Percentiles rank a stretch among this genome's conserved stretches.
Conservation (phyloP, 768 basidiomycete genomes). For the Russula abietina region DNA sequence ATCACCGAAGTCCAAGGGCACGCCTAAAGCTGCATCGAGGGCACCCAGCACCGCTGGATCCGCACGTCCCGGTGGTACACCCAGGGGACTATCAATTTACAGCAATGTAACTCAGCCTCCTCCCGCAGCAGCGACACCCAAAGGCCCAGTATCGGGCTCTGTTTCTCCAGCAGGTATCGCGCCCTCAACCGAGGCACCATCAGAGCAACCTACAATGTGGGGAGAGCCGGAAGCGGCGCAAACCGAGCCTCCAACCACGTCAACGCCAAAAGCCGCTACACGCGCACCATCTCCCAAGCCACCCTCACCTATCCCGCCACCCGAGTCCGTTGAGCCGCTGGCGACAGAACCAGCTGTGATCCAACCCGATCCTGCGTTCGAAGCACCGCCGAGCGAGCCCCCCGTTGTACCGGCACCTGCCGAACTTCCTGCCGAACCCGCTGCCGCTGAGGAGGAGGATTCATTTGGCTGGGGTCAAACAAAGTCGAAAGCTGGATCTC, state of each 20-base stretch:
- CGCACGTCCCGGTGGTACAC: conserved; percentile 17
- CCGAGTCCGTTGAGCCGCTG: not conserved
- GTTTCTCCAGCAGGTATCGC: not conserved
- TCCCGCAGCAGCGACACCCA: conserved; percentile 15
- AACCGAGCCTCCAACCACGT: not conserved
- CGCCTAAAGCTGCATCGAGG: conserved; percentile 14
- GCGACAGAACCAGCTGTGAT: not conserved
- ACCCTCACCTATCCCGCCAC: not conserved
- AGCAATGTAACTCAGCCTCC: conserved; percentile 17
- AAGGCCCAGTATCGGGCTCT: not conserved
- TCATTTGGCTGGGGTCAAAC: not conserved
- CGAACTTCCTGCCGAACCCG: not conserved
- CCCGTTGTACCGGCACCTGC: not conserved
- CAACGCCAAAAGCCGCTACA: conserved; percentile 12
- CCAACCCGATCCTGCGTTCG: not conserved
- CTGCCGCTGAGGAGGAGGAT: conserved; percentile 3
- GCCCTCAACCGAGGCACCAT: conserved; percentile 1
- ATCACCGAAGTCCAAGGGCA: conserved; percentile 6
- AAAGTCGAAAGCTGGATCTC: conserved; percentile 16
- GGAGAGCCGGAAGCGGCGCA: not conserved
- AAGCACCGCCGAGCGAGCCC: not conserved
- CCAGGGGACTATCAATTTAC: conserved; percentile 19
- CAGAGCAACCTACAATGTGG: not conserved
- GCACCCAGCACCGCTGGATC: conserved; percentile 9
- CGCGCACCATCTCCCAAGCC: conserved; percentile 6